These are phyloP conservation scores for Leishmania lainsoni DNA, from an alignment of 208 protist species.

Conservation along the genomic window DNA sequence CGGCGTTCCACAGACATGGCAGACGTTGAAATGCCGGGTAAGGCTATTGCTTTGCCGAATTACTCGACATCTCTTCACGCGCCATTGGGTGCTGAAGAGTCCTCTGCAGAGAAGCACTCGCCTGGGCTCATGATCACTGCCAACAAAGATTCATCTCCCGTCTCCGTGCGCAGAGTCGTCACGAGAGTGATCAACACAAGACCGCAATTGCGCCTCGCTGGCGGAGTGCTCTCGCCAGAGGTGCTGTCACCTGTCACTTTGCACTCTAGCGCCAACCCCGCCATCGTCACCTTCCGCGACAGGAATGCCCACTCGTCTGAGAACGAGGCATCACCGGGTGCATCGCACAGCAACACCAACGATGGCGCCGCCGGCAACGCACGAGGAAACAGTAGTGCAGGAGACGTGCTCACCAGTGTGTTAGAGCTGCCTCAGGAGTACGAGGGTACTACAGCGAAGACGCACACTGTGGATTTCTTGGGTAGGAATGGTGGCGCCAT, in stretches of 20 bases:
- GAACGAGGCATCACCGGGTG: background rate
- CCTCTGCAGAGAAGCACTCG: background rate
- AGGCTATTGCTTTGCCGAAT: background rate
- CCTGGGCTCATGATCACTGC: background rate
- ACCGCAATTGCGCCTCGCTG: background rate
- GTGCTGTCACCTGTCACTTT: background rate
- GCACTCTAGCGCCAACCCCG: background rate
- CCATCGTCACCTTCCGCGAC: background rate
- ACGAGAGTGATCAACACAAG: background rate
- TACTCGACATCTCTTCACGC: background rate
- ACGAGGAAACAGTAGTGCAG: background rate
- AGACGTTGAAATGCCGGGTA: conserved; percentile 15
- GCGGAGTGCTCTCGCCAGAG: conserved; percentile 11
- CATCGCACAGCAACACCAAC: background rate
- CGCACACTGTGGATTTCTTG: background rate
- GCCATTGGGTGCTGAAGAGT: background rate
- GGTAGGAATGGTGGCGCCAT: background rate
- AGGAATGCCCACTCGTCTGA: background rate
- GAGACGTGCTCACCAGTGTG: conserved; percentile 4
- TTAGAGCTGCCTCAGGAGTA: conserved; percentile 11
- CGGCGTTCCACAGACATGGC: conserved; percentile 23
- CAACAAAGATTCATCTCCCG: background rate
- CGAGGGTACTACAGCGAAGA: background rate
- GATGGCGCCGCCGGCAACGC: background rate
- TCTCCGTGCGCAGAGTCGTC: no score